Evolutionary conservation across 106 monocot species (phyloP), one percentile per base, ranked within the genome.

Genomic region (Apostasia ramifera): DNA sequence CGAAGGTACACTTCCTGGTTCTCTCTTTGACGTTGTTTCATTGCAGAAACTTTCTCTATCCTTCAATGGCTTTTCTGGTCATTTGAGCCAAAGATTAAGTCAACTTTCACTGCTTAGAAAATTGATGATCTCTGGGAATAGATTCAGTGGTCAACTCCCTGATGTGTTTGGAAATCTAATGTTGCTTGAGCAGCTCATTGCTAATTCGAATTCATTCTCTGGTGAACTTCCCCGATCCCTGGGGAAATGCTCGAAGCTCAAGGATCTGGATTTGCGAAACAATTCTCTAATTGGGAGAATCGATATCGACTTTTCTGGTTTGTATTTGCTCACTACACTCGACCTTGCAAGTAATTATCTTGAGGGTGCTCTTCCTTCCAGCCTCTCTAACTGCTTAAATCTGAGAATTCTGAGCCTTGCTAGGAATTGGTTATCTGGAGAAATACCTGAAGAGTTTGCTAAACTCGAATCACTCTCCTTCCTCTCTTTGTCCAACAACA

Each of bases 401-500:
- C 66, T 91, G 66, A 73, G 67, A 68, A 84, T 83, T 1, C 68
- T 91, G 39, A 86, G 81, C 67, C 70, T 91, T 56, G 86, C 86
- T 2, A 86, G 79, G 67, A 91, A 91, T 40, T 58, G 66, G n/a
- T 57, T 91, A 1, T 74, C 73, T 1, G 90, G 90, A 4, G 55
- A 78, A 59, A 61, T 91, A 54, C 90, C 90, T 2, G 43, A 61
- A 10, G 78, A 79, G 47, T 91, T 73, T 60, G 53, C 14, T 8
- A 81, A 76, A 13, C 86, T 86, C 4, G 45, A 57, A 4, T 86
- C 84, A 1, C 86, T 91, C 45, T 78, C 81, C 12, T 73, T 84
- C 44, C 69, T 86, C 14, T 83, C 90, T 14, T 61, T 91, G 54
- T 86, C 90, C 8, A 91, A 86, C 63, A 91, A 91, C 55, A 86